phyloP scores from a whole-genome alignment of 805 yeast genomes.

The Kluyveromyces lactis region DNA sequence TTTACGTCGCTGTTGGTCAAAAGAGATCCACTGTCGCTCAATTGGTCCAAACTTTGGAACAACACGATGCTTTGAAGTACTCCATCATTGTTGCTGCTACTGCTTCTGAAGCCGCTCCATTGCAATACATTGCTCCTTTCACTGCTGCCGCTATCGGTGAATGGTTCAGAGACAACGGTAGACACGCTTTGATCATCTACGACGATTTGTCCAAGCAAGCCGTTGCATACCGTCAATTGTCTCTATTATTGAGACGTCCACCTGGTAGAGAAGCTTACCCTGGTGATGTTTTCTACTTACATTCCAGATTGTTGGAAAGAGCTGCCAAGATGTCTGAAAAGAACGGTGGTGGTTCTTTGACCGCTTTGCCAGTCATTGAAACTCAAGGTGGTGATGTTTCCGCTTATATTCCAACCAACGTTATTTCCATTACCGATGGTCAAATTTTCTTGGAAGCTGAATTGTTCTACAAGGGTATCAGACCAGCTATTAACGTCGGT shows the following conservation, averaged over 20 bases:
- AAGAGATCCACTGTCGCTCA: constrained; percentile 99
- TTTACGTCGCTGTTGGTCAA: constrained; percentile 99
- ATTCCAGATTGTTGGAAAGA: constrained; percentile 92
- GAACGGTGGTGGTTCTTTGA: constrained; percentile 88
- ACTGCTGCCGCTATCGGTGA: constrained; percentile 99
- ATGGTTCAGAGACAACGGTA: constrained; percentile 99
- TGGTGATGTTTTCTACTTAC: constrained; percentile 94
- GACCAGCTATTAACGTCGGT: constrained; percentile 99
- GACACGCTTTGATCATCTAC: constrained; percentile 92
- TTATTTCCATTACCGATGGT: constrained; percentile 95
- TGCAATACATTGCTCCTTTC: constrained; percentile 99
- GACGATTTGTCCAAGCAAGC: constrained; percentile 99
- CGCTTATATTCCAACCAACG: constrained; percentile 96
- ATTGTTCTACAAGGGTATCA: constrained; percentile 99
- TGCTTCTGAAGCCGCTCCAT: constrained; percentile 99
- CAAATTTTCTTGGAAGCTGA: constrained; percentile 99
- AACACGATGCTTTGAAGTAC: constrained; percentile 96
- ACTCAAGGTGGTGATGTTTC: constrained; percentile 99
- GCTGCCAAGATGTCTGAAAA: constrained; percentile 93
- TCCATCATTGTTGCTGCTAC: constrained; percentile 98
- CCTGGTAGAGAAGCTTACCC: constrained; percentile 97
- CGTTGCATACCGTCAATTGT: constrained; percentile 99
- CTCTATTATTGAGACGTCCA: constrained; percentile 93
- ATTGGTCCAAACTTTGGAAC: constrained; percentile 97
- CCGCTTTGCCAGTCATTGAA: constrained; percentile 94